A percentile compares a stretch with the other conserved stretches of the same genome.
phyloP scores from a whole-genome alignment of 1,284 basidiomycete species.

The Microbotryum lychnidis-dioicae region DNA sequence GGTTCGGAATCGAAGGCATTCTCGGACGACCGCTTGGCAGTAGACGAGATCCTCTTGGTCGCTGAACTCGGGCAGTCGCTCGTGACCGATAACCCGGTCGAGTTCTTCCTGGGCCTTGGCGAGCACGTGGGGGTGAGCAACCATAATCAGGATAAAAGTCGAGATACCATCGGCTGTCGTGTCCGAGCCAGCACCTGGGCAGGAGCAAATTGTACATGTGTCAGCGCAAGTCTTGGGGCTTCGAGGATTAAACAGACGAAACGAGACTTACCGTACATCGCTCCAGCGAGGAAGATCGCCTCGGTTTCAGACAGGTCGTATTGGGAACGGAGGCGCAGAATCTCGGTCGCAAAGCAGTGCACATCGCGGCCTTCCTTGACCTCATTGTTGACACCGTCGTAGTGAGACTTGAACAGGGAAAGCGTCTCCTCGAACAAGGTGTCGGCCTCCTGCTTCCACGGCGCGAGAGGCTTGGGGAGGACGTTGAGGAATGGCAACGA shows the following conservation, averaged over 20 bases:
- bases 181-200: constrained; percentile 17
- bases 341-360: constrained; percentile 35
- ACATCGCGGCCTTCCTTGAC: constrained; percentile 22
- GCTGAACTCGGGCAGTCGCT: constrained; percentile 35
- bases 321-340: constrained; percentile 30
- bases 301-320: constrained; percentile 34
- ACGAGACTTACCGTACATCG: constrained; percentile 31
- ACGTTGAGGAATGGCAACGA: constrained; percentile 34
- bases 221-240: not conserved
- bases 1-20: constrained; percentile 39
- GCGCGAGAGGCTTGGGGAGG: constrained; percentile 31
- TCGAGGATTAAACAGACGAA: not conserved
- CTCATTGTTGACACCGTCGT: constrained; percentile 18
- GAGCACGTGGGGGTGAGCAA: constrained; percentile 20
- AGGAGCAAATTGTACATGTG: not conserved
- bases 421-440: constrained; percentile 27
- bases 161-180: constrained; percentile 33
- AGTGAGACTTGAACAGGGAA: constrained; percentile 33
- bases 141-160: constrained; percentile 26
- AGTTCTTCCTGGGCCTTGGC: constrained; percentile 35
- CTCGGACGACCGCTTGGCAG: constrained; percentile 35
- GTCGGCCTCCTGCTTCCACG: constrained; percentile 32
- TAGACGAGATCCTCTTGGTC: constrained; percentile 36
- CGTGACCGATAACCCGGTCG: constrained; percentile 34
- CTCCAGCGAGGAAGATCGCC: constrained; percentile 35